A percentile compares a stretch with the other conserved stretches of the same genome.
Evolutionary conservation across 1,284 basidiomycete species (phyloP).

Genomic region (Bondarzewia mesenterica): DNA sequence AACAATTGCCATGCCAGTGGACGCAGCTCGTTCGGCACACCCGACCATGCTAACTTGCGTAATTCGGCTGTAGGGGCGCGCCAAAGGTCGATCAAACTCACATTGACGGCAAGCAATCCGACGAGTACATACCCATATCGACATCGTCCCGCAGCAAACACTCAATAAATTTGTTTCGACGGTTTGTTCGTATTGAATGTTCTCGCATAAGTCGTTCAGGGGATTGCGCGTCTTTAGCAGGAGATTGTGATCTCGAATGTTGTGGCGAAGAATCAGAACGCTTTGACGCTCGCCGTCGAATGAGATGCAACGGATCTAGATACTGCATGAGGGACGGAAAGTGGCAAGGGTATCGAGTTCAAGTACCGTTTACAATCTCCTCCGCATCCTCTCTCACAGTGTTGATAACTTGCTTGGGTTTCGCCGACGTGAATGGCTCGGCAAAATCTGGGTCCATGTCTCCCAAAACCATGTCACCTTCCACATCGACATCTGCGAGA

Average conservation of each 20-base stretch:
- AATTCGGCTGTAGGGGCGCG: conserved; percentile 56
- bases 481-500: conserved; percentile 40
- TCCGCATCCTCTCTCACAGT: conserved; percentile 58
- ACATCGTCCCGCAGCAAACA: conserved; percentile 65
- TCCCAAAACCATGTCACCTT: conserved; percentile 67
- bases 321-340: conserved; percentile 30
- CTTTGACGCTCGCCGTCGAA: conserved; percentile 31
- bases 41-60: conserved; percentile 91
- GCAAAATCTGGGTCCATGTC: conserved; percentile 56
- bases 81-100: not conserved
- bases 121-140: conserved; percentile 51
- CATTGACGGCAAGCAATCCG: not conserved
- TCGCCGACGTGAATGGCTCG: conserved; percentile 26
- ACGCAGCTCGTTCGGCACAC: conserved; percentile 82
- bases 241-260: conserved; percentile 19
- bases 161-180: conserved; percentile 66
- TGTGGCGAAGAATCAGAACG: conserved; percentile 14
- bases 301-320: conserved; percentile 47
- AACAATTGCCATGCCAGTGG: conserved; percentile 94
- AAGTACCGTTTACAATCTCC: conserved; percentile 64
- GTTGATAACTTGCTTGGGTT: conserved; percentile 37
- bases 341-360: conserved; percentile 12
- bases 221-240: conserved; percentile 11
- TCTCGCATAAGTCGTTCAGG: conserved; percentile 59
- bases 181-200: conserved; percentile 66